Evolutionary conservation across 2,329 filamentous ascomycete species (phyloP), one percentile per base, ranked within the genome.

Genomic region (Xylaria multiplex): DNA sequence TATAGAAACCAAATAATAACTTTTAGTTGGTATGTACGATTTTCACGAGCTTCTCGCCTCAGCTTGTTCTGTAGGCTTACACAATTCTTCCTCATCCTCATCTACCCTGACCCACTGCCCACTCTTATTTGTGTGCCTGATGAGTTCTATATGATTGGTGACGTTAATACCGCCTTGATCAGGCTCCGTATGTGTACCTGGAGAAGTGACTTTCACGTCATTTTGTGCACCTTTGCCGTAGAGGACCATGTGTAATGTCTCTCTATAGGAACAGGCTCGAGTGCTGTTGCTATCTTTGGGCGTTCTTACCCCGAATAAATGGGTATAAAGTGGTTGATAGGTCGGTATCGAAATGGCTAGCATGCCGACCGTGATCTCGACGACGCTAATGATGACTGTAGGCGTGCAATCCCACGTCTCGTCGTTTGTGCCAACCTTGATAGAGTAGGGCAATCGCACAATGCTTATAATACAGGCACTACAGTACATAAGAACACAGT

Each of bases 71-170:
- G 2, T 14, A 19, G 24, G 5, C 43, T 50, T 45, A 11, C 55
- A 55, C 32, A 58, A n/a, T 24, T 49, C 62, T 48, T 61, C 59
- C 14, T 69, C 61, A 11, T 69, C 65, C 22, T 67, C 61, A 11
- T 69, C 67, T 11, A 69, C 67, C 24, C 65, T 57, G 8, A 69
- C 65, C 67, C 67, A 69, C 3, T 43, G 59, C 16, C 67, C 67
- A 16, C 67, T 62, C 50, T 56, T 59, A 19, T 63, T 69, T 3
- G 64, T 50, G 30, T 69, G 67, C 7, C 64, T 45, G 7, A 67
- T 54, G 6, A 67, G 58, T 46, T 69, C 67, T 53, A 69, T 69
- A 48, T 69, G 61, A n/a, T 67, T 67, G 14, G 67, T 69, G 55
- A 69, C 65, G 13, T 49, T 67, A 40, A 69, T 69, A 0, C 62